phyloP scores from a whole-genome alignment of 805 yeast species.

The Barnettozyma californica region DNA sequence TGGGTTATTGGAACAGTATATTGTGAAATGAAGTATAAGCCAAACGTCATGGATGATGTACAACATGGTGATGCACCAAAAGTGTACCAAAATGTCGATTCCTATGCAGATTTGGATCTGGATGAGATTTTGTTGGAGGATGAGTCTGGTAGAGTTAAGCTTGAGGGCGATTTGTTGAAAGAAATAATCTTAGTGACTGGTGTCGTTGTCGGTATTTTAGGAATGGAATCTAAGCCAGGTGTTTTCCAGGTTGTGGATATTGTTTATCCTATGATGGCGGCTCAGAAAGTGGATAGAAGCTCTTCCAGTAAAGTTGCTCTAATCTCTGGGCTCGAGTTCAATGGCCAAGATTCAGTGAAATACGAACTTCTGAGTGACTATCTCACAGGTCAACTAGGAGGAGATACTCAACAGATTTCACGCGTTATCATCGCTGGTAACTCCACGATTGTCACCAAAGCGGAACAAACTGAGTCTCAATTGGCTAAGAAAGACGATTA shows the following conservation, averaged over 20 bases:
- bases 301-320: conserved; percentile 49
- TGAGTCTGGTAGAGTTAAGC: conserved; percentile 79
- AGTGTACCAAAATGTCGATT: conserved; percentile 28
- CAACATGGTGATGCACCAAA: conserved; percentile 36
- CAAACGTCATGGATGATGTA: conserved; percentile 80
- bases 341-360: conserved; percentile 39
- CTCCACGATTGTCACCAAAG: conserved; percentile 35
- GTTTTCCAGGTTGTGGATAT: conserved; percentile 79
- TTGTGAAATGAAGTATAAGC: conserved; percentile 78
- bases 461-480: conserved; percentile 16
- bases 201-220: conserved; percentile 77
- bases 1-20: conserved; percentile 89
- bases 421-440: conserved; percentile 71
- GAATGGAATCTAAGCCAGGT: conserved; percentile 81
- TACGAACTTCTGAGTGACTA: conserved; percentile 62
- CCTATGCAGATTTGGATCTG: conserved; percentile 50
- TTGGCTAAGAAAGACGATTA: conserved; percentile 27
- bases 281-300: conserved; percentile 36
- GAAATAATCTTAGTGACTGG: conserved; percentile 76
- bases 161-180: conserved; percentile 57
- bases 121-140: conserved; percentile 80
- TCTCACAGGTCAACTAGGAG: conserved; percentile 64
- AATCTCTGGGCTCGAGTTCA: conserved; percentile 68
- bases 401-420: conserved; percentile 31
- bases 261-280: conserved; percentile 60